Evolutionary conservation across 306 rosid genomes (phyloP), one percentile per base, ranked within the genome.

Genomic region (Quercus dentata): DNA sequence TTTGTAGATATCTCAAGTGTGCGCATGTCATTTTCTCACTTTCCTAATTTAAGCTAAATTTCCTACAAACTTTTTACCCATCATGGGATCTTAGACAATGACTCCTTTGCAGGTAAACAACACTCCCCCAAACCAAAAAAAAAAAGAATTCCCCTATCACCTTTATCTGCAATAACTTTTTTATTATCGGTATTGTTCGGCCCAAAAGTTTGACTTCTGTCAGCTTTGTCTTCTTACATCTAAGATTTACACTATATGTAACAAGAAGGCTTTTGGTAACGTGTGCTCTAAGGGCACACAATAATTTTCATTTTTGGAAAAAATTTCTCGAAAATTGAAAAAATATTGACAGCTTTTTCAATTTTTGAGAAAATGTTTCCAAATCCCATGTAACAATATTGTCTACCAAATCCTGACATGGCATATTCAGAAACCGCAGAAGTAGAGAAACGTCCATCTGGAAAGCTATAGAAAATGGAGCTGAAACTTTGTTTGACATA

Each of bases 1-100:
- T 94, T 78, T 92, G 92, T 56, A 91, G 84, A 84, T 91, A 94
- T 94, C 89, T 94, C 71, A 92, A 87, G 98, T 92, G 90, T 64
- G 77, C 82, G 78, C 15, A 28, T 18, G 3, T 72, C 49, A 52
- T 49, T 62, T 30, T 64, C 70, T 71, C 9, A 15, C 35, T 46
- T 25, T 25, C 67, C 52, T 10, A 55, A 0, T 14, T 55, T 77
- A 31, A 31, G 56, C 67, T 62, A 63, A 38, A 17, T 9, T n/a
- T 10, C 27, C 19, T n/a, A 35, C 46, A 18, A 18, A 13, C 3
- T 27, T 44, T 44, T 65, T 10, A 71, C 38, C 49, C 17, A 18
- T 38, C 4, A 57, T 4, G 31, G 59, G 35, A 25, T 27, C 18
- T 18, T 14, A 31, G 38, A 65, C 33, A 30, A 65, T 65, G 49